Percentiles rank a stretch among this genome's conserved stretches.
Evolutionary conservation across 805 yeast species (phyloP).

Genomic region (Candida qinlingensis): DNA sequence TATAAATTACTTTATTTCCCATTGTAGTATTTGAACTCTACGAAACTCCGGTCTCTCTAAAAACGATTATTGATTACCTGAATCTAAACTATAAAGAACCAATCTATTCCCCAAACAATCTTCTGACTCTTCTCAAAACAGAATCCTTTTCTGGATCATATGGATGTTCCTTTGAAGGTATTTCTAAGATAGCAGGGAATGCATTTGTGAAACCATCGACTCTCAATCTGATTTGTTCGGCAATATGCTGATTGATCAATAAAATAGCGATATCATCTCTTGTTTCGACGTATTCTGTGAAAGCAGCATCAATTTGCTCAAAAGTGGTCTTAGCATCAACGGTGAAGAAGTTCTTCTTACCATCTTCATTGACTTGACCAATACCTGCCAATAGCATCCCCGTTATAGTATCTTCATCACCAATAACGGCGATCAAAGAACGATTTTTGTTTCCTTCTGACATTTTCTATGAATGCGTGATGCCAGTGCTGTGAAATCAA

Average conservation of each 20-base stretch:
- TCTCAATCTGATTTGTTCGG: constrained; percentile 77
- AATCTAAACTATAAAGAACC: background rate
- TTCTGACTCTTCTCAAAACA: constrained; percentile 87
- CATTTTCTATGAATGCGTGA: constrained; percentile 9
- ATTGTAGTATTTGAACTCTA: background rate
- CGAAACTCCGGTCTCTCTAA: constrained; percentile 4
- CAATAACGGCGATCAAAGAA: constrained; percentile 85
- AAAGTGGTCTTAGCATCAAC: constrained; percentile 75
- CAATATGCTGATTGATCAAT: constrained; percentile 90
- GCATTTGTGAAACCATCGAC: constrained; percentile 85
- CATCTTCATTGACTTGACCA: constrained; percentile 69
- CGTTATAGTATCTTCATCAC: constrained; percentile 96
- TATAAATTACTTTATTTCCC: too few species aligned
- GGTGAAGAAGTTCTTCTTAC: constrained; percentile 68
- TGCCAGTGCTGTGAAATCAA: too few species aligned
- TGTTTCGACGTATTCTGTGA: constrained; percentile 63
- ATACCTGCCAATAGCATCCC: constrained; percentile 94
- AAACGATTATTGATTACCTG: constrained; percentile 12
- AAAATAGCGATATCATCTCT: constrained; percentile 91
- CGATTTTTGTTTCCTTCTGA: constrained; percentile 54
- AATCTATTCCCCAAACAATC: constrained; percentile 82
- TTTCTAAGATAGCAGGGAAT: constrained; percentile 94
- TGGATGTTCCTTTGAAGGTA: constrained; percentile 98
- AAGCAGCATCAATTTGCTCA: constrained; percentile 70
- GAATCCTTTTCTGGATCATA: constrained; percentile 97